These are phyloP conservation scores for Starmerella potacharoeniae DNA, from an alignment of 805 yeast genomes.

Conservation along the genomic window DNA sequence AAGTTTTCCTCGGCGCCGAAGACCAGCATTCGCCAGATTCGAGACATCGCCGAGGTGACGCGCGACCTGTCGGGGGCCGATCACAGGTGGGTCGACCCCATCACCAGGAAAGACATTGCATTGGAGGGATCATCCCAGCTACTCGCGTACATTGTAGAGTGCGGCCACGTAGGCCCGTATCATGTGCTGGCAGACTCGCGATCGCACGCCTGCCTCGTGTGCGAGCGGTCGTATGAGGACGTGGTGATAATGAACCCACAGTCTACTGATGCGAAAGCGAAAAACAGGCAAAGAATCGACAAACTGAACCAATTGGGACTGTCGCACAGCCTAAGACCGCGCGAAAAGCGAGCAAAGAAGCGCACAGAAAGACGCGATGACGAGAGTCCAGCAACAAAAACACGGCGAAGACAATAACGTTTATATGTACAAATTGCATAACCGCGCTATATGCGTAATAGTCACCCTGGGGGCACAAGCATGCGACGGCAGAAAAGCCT, in stretches of 20 bases:
- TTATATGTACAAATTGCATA: no score
- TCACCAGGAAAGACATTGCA: slow-evolving; percentile 30
- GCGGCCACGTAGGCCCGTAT: slow-evolving; percentile 26
- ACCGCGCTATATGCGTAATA: no score
- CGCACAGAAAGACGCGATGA: background rate
- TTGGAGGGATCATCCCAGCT: slow-evolving; percentile 28
- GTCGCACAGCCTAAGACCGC: slow-evolving; percentile 31
- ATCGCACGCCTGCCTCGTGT: slow-evolving; percentile 27
- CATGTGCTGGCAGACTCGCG: slow-evolving; percentile 16
- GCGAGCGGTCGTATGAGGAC: slow-evolving; percentile 25
- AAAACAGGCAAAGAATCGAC: slow-evolving; percentile 23
- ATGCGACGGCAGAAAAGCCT: no score
- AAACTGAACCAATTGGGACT: slow-evolving; percentile 24
- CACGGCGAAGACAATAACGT: background rate
- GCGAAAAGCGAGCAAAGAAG: background rate
- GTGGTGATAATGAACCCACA: slow-evolving; percentile 34
- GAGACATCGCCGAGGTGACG: slow-evolving; percentile 38
- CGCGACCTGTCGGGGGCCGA: slow-evolving; percentile 21
- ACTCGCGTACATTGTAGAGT: slow-evolving; percentile 37
- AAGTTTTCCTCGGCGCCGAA: slow-evolving; percentile 23
- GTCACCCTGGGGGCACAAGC: no score
- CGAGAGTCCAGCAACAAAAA: background rate
- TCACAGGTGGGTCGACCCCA: slow-evolving; percentile 31
- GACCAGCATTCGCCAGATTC: slow-evolving; percentile 31
- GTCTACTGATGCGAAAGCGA: slow-evolving; percentile 21